Evolutionary conservation across 495 filamentous ascomycete genomes (phyloP).

Genomic region (Penicillium verhagenii): DNA sequence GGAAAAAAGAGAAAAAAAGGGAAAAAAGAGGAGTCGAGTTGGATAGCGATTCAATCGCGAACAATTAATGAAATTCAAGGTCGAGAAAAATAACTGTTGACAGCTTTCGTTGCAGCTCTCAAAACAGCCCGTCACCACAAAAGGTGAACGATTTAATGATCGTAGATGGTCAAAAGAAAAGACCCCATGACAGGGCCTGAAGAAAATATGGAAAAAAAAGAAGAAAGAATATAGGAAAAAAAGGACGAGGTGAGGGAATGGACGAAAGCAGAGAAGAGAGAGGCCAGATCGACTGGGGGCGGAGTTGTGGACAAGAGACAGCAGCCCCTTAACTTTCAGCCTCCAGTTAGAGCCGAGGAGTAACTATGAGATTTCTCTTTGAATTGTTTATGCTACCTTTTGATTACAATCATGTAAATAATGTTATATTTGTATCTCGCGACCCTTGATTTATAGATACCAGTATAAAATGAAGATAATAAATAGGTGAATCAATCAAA

Average conservation of each 20-base stretch:
- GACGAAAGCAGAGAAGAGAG: slow-evolving; percentile 32
- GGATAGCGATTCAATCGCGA: slow-evolving; percentile 3
- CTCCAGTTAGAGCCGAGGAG: background rate
- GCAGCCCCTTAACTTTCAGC: slow-evolving; percentile 15
- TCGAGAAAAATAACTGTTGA: slow-evolving; percentile 12
- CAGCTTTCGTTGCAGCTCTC: slow-evolving; percentile 23
- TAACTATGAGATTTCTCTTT: background rate
- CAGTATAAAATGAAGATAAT: background rate
- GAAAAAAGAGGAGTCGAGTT: slow-evolving; percentile 9
- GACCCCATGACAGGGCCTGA: slow-evolving; percentile 37
- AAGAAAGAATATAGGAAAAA: slow-evolving; percentile 11
- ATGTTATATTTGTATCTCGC: background rate
- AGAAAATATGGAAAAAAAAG: background rate
- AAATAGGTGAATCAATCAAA: background rate
- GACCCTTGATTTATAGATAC: background rate
- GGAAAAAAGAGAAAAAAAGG: slow-evolving; percentile 7
- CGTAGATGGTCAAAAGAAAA: slow-evolving; percentile 31
- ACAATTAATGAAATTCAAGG: slow-evolving; percentile 5
- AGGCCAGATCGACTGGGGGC: slow-evolving; percentile 33
- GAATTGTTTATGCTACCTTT: background rate
- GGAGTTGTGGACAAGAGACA: slow-evolving; percentile 1
- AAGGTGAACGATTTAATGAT: slow-evolving; percentile 38
- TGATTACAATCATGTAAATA: background rate
- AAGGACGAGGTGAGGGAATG: slow-evolving; percentile 26
- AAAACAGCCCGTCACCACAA: slow-evolving; percentile 30